Base-by-base conservation (phyloP, 768 basidiomycete genomes). In the Kwoniella sp. region DNA sequence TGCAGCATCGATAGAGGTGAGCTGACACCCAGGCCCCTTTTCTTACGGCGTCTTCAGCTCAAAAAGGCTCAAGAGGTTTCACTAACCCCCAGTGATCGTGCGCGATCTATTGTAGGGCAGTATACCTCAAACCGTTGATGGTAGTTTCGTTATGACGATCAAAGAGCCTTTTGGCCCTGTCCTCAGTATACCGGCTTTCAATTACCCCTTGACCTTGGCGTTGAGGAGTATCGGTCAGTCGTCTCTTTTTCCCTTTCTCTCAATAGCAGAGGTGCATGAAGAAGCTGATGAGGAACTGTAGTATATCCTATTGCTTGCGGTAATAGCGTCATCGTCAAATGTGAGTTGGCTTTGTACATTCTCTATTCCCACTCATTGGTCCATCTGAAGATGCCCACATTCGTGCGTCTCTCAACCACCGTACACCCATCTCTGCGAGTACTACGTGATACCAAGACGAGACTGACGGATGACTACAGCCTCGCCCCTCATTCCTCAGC, bases 241-340 rank as follows among this genome's bases (percentile, higher is more conserved):
- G 8, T 4, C 27, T 13, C 17, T 19, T 44, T 33, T 33, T 15
- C 7, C 8, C 7, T 44, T 12, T 2, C 22, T 29, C 49, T 22
- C 12, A 24, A 51, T 15, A n/a, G 21, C 13, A 33, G n/a, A n/a
- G n/a, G n/a, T 13, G 33, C 33, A 19, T 44, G 17, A 15, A 33
- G 40, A 19, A 19, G 40, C 40, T 44, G 40, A 44, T 44, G 4
- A 44, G 33, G 33, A 9, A 19, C 17, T 44, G 15, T 27, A 74
- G 73, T 79, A 1, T 76, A 80, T 57, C 80, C 82, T 19, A 68
- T 83, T 30, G 78, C 80, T 58, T 80, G 78, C 22, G 82, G 82
- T 0, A 83, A 83, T 69, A 75, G 79, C 3, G 77, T 79, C 49
- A 58, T 81, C 15, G 53, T 81, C 47, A 80, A 80, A 65, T 55